phyloP scores from a whole-genome alignment of 225 moss, liverwort and hornwort species.

The Physcomitrellopsis africana region DNA sequence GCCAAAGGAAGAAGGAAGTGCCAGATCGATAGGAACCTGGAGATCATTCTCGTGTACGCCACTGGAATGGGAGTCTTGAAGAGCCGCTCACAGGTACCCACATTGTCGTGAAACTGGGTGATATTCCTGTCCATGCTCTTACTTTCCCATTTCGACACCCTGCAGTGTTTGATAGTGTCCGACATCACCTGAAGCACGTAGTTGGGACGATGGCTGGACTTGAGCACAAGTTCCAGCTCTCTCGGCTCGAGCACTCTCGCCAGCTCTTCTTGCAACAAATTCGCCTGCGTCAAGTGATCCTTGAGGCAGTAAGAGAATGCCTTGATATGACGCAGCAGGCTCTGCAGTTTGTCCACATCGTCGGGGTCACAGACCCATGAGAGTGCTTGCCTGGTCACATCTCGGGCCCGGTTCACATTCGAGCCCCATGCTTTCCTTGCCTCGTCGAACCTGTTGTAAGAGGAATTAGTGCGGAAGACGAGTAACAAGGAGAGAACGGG shows the following conservation, averaged over 20 bases:
- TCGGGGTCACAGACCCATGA: conserved; percentile 47
- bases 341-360: conserved; percentile 31
- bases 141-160: not conserved
- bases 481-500: conserved; percentile 64
- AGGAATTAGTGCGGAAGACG: conserved; percentile 68
- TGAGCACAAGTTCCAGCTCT: conserved; percentile 7
- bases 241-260: not conserved
- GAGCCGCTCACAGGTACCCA: conserved; percentile 63
- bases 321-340: conserved; percentile 56
- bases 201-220: conserved; percentile 23
- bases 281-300: conserved; percentile 19
- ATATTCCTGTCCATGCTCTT: conserved; percentile 49
- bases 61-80: conserved; percentile 64
- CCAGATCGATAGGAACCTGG: conserved; percentile 61
- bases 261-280: not conserved
- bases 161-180: not conserved
- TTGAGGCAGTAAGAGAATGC: conserved; percentile 60
- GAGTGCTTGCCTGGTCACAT: conserved; percentile 55
- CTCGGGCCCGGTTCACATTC: conserved; percentile 53
- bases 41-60: conserved; percentile 63
- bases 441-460: conserved; percentile 67
- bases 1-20: conserved; percentile 56
- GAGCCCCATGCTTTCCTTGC: conserved; percentile 64
- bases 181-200: conserved; percentile 25
- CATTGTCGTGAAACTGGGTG: conserved; percentile 52